Conservation (phyloP, 106 monocot species). For the Gastrodia elata region DNA sequence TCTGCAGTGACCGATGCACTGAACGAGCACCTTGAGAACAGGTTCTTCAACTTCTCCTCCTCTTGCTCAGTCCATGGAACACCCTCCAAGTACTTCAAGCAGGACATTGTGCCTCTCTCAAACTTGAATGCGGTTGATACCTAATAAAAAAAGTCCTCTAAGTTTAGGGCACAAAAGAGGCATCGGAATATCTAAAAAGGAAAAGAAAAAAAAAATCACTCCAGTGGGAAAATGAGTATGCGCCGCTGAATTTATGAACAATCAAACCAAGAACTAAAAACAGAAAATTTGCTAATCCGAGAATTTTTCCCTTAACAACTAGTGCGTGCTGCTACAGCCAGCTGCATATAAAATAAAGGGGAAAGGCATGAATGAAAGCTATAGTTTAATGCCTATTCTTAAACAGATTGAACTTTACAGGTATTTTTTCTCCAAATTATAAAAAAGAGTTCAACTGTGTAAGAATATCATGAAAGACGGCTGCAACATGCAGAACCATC, state of each 20-base stretch:
- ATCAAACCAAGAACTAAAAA: not conserved
- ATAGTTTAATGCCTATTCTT: not conserved
- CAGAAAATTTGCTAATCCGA: not conserved
- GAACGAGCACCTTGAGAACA: conserved; percentile 36
- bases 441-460: not conserved
- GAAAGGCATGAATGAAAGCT: not conserved
- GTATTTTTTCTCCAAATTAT: not conserved
- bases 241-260: not conserved
- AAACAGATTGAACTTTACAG: not conserved
- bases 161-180: not conserved
- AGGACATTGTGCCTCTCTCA: conserved; percentile 52
- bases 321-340: not conserved
- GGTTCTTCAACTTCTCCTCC: conserved; percentile 62
- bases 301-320: not conserved
- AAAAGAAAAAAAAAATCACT: not conserved
- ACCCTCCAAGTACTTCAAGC: conserved; percentile 77
- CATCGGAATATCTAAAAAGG: not conserved
- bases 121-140: conserved; percentile 68
- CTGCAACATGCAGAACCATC: not conserved
- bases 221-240: not conserved
- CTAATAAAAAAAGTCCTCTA: conserved; percentile 24
- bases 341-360: no score
- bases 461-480: not conserved
- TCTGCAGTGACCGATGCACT: conserved; percentile 33
- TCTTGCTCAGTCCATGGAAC: conserved; percentile 83